Evolutionary conservation across 768 basidiomycete species (phyloP).

Genomic region (Auriscalpium orientale): DNA sequence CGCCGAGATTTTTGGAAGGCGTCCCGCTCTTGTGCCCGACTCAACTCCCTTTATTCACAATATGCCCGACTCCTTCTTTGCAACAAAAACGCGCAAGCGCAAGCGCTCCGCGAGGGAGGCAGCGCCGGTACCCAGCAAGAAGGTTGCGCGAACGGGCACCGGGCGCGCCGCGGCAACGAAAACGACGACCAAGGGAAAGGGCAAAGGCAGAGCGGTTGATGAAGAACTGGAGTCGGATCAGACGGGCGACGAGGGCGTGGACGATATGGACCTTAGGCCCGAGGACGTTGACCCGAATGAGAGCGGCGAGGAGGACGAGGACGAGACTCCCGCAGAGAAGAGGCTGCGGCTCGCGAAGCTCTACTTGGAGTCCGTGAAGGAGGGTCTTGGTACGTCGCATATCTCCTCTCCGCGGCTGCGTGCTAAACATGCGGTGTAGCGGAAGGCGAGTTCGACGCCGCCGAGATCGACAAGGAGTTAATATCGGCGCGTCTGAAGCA

Average conservation of each 20-base stretch:
- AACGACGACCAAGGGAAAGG: constrained; percentile 16
- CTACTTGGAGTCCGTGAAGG: constrained; percentile 81
- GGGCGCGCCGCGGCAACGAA: constrained; percentile 7
- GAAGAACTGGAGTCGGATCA: constrained; percentile 65
- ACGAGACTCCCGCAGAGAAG: constrained; percentile 92
- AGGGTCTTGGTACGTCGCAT: constrained; percentile 46
- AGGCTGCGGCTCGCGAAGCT: constrained; percentile 83
- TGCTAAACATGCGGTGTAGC: constrained; percentile 29
- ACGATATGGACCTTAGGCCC: constrained; percentile 66
- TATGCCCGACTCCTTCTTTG: constrained; percentile 86
- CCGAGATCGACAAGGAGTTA: constrained; percentile 89
- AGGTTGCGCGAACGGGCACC: constrained; percentile 21
- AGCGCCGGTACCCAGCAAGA: constrained; percentile 23
- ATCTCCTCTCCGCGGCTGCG: not conserved
- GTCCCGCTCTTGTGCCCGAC: too few relatives aligned
- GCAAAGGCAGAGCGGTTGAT: constrained; percentile 25
- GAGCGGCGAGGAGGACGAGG: constrained; percentile 77
- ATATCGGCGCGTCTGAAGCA: constrained; percentile 86
- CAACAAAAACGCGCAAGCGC: constrained; percentile 54
- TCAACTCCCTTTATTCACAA: too few relatives aligned
- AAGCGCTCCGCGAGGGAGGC: constrained; percentile 39
- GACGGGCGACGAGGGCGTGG: constrained; percentile 42
- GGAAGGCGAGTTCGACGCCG: constrained; percentile 91
- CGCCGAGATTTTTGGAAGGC: too few relatives aligned
- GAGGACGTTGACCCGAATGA: constrained; percentile 46